A percentile compares a stretch with the other conserved stretches of the same genome.
Evolutionary conservation across 2,329 filamentous ascomycete genomes (phyloP).

Genomic region (Alternaria ethzedia): DNA sequence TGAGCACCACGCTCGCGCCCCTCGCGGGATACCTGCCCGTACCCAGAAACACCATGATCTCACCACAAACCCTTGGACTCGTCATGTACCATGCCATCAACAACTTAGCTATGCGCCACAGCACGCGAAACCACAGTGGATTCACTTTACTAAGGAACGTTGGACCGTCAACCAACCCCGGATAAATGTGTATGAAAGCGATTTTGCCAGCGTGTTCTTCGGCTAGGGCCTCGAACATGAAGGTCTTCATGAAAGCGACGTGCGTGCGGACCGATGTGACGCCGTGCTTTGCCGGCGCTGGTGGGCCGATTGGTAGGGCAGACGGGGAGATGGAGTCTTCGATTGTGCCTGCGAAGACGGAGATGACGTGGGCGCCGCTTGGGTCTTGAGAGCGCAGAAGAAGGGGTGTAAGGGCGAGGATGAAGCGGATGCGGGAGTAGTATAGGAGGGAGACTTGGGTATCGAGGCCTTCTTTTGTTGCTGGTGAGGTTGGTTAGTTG

Average conservation of each 20-base stretch:
- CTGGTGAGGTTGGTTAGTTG: slow-evolving; percentile 25
- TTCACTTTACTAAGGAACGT: slow-evolving; percentile 30
- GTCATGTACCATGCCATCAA: slow-evolving; percentile 32
- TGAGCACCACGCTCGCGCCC: slow-evolving; percentile 8
- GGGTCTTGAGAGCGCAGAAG: slow-evolving; percentile 22
- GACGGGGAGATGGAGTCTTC: slow-evolving; percentile 34
- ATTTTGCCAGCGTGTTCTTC: slow-evolving; percentile 30
- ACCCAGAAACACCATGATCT: slow-evolving; percentile 40
- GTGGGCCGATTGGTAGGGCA: slow-evolving; percentile 38
- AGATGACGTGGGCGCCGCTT: slow-evolving; percentile 37
- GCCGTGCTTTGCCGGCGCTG: slow-evolving; percentile 27
- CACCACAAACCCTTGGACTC: slow-evolving; percentile 34
- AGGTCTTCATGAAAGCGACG: slow-evolving; percentile 42
- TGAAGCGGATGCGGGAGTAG: slow-evolving; percentile 50
- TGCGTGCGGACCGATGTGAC: slow-evolving; percentile 36
- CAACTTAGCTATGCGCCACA: slow-evolving; percentile 35
- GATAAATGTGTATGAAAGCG: slow-evolving; percentile 41
- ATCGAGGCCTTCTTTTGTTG: slow-evolving; percentile 45
- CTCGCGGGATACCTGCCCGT: slow-evolving; percentile 34
- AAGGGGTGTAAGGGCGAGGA: slow-evolving; percentile 46
- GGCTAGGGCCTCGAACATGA: slow-evolving; percentile 36
- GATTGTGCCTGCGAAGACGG: slow-evolving; percentile 41
- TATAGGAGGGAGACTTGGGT: slow-evolving; percentile 41
- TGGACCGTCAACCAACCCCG: slow-evolving; percentile 43
- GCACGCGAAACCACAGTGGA: slow-evolving; percentile 38